Evolutionary conservation across 2,329 filamentous ascomycete species (phyloP), one percentile per base, ranked within the genome.

Genomic region (Penicillium sp.): DNA sequence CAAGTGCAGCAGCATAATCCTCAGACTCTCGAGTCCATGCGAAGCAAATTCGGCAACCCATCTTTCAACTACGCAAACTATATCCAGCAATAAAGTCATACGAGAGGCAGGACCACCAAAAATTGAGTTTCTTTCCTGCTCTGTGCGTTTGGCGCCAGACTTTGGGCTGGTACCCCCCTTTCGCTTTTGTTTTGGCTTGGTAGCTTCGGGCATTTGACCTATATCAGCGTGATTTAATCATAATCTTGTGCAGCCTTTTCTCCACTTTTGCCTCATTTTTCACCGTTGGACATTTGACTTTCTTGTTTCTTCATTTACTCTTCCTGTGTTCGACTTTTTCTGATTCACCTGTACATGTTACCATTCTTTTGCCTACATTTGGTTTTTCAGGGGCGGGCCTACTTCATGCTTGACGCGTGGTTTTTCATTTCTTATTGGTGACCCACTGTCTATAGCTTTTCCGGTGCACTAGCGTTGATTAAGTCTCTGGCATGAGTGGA

Each of bases 1-100:
- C 63, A 64, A 24, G 64, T 70, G 57, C 62, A 63, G 45, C 60
- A 65, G 31, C 56, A 33, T 11, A 45, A 62, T 22, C 56, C 66
- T 1, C 64, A 66, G 22, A 51, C 60, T 13, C 39, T 71, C 37
- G 67, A 71, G 21, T 63, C 70, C 1, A 44, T 71, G 56, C 58
- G 69, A 46, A 56, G 57, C 22, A 73, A 71, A 51, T 69, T 68
- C 57, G 59, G 64, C 45, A 63, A 59, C 14, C 64, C 67, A 43
- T 57, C 70, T 5, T 73, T 67, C 47, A 70, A 71, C 49, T 73
- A 73, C 31, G 52, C 71, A 22, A 56, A 50, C 51, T 70, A 69
- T 56, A 61, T 70, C 39, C 63, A 63, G 48, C 54, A 71, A 68
- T 63, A 62, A 68, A 27, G 35, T 39, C n/a, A 47, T 45, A 43